Conservation (phyloP, 345 rosid genomes). For the Melaleuca alternifolia region DNA sequence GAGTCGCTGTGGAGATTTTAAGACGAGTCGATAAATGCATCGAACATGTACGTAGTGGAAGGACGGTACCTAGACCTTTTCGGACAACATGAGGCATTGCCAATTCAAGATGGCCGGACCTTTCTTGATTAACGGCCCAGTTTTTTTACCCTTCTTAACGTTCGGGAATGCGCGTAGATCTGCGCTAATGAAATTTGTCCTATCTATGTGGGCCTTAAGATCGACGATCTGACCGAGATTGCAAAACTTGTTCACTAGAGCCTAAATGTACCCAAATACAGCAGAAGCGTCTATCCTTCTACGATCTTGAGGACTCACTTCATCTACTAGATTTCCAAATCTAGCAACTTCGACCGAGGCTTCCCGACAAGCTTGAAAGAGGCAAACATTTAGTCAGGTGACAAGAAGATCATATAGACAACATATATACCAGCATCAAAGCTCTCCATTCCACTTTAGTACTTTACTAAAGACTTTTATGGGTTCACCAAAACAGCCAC, state of each 20-base stretch:
- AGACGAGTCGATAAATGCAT: background rate
- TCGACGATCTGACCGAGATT: background rate
- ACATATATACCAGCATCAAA: background rate
- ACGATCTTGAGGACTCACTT: background rate
- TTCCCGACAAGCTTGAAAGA: background rate
- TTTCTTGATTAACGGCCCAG: background rate
- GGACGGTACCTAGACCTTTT: background rate
- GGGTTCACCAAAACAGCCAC: background rate
- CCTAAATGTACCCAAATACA: background rate
- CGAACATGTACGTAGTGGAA: background rate
- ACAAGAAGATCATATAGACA: background rate
- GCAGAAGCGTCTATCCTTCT: background rate
- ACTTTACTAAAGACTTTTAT: background rate
- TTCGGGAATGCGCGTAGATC: background rate
- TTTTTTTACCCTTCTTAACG: background rate
- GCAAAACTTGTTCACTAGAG: background rate
- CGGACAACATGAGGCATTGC: background rate
- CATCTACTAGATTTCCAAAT: background rate
- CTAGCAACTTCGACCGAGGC: background rate
- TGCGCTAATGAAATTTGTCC: background rate
- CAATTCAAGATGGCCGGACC: background rate
- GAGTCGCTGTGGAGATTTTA: background rate
- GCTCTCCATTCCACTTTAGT: background rate
- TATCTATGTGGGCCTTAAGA: background rate
- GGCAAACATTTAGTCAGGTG: background rate